Percentiles rank a stretch among this genome's conserved stretches.
phyloP scores from a whole-genome alignment of 1,284 basidiomycete genomes.

The Trichosporon faecale region DNA sequence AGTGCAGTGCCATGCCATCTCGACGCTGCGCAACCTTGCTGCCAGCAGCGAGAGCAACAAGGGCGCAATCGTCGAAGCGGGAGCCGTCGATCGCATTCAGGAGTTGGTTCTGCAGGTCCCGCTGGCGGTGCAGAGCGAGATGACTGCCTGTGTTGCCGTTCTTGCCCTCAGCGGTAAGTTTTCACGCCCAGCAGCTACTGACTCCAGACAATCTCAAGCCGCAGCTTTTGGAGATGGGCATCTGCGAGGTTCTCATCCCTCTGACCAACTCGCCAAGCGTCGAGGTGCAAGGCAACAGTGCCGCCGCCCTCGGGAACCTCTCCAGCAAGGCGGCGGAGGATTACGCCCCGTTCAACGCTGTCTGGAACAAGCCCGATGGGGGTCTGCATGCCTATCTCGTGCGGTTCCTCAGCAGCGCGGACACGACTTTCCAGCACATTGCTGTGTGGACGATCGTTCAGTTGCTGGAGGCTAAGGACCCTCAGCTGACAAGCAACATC shows the following conservation, averaged over 20 bases:
- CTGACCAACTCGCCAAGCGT: slow-evolving; percentile 93
- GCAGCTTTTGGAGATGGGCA: slow-evolving; percentile 94
- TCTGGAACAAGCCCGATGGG: slow-evolving; percentile 96
- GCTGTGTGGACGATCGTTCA: slow-evolving; percentile 98
- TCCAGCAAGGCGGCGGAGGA: slow-evolving; percentile 95
- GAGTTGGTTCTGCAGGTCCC: slow-evolving; percentile 93
- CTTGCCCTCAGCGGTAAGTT: slow-evolving; percentile 78
- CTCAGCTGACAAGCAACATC: slow-evolving; percentile 84
- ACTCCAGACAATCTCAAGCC: slow-evolving; percentile 84
- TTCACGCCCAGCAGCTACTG: not conserved
- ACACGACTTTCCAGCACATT: slow-evolving; percentile 99
- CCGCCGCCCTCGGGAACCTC: slow-evolving; percentile 94
- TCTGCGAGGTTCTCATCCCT: slow-evolving; percentile 95
- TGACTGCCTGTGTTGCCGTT: slow-evolving; percentile 98
- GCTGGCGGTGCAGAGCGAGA: slow-evolving; percentile 96
- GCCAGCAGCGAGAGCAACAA: slow-evolving; percentile 99
- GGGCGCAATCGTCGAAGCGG: slow-evolving; percentile 94
- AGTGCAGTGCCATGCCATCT: slow-evolving; percentile 99
- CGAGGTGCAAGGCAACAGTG: slow-evolving; percentile 98
- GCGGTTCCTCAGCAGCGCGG: slow-evolving; percentile 87
- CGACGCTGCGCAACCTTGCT: slow-evolving; percentile 92
- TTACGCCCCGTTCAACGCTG: slow-evolving; percentile 95
- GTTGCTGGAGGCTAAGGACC: slow-evolving; percentile 88
- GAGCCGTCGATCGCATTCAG: slow-evolving; percentile 97
- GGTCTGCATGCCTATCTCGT: slow-evolving; percentile 95